Base-by-base conservation (phyloP, 73 alveolate genomes). In the Diophrys appendiculata region DNA sequence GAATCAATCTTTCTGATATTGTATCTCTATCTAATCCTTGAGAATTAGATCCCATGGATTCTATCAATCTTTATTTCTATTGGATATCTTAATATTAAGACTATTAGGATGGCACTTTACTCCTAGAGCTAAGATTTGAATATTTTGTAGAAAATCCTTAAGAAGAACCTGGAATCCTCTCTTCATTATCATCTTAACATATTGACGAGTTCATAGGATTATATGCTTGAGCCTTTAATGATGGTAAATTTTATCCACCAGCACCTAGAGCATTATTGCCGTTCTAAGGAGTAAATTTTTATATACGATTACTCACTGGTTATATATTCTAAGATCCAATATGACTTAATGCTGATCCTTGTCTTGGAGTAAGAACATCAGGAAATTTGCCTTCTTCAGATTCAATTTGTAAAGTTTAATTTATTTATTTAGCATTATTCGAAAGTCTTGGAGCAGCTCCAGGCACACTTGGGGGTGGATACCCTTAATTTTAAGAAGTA, bases 11-110 rank as follows among this genome's bases (percentile, higher is more conserved):
- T n/a, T 87, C 68, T 80, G 84, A 73, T 31, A 80, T 76, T 0
- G 76, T 33, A 68, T 69, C 78, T 26, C 77, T 69, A 31, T 84
- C 92, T 2, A 84, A 18, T 11, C n/a, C 5, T 5, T 11, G 60
- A 43, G 60, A 18, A 43, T 43, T 43, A 5, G 5, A 43, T 43
- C n/a, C 5, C 18, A 43, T 5, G 18, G 5, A 5, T 43, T 43
- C 5, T 43, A 43, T 43, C 60, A 11, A 43, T 18, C 18, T 43
- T 43, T 43, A 43, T 18, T 43, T 43, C 18, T 43, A 43, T 43
- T 5, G n/a, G 96, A 86, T 1, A 95, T 95, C 29, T 94, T 95
- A 18, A 43, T 43, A 43, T 18, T n/a, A n/a, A n/a, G n/a, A 43
- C 60, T 43, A 5, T 43, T 43, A 5, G n/a, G 5, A 43, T 43